Evolutionary conservation across 2,329 filamentous ascomycete genomes (phyloP), one percentile per base, ranked within the genome.

Genomic region (Periconia digitata): DNA sequence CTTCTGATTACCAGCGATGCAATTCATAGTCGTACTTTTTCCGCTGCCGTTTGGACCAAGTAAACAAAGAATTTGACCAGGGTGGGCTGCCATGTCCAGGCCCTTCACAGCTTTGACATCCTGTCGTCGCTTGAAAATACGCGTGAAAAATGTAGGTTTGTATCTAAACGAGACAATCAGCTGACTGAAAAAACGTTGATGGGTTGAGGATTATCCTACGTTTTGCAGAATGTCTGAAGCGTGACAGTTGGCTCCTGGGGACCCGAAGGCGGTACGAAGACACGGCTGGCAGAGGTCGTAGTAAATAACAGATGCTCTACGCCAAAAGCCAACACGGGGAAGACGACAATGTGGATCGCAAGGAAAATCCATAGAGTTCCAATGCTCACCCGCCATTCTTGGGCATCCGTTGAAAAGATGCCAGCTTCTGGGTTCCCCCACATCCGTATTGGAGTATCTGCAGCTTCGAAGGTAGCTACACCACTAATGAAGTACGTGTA

Each of bases 31-130:
- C 0, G 92, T 96, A 44, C 86, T 91, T 69, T 96, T 96, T 27
- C 92, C 92, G 58, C 85, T 90, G 16, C 92, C 92, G 66, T 96
- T 96, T 6, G 91, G 90, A 32, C 92, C 92, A 0, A 96, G 79
- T 0, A 96, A 76, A 1, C 92, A 89, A 64, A 95, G 81, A 43
- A 96, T 95, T 59, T 95, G 86, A 1, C 92, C 92, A 53, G 85
- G 82, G 3, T 82, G 79, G 2, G 89, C 89, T n/a, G 81, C 79
- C 40, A 96, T 76, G 43, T 80, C 86, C 32, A 96, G 74, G 35
- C 85, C 77, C 50, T 90, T 79, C 34, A 96, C 90, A 3, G 92
- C 92, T n/a, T 86, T 71, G 0, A 96, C 90, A 0, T 83, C 84
- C 29, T 85, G 80, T n/a, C 78, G 67, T 1, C 64, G 71, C 50